These are phyloP conservation scores for Collariella sp. DNA, from an alignment of 495 filamentous ascomycete genomes.

Conservation along the genomic window DNA sequence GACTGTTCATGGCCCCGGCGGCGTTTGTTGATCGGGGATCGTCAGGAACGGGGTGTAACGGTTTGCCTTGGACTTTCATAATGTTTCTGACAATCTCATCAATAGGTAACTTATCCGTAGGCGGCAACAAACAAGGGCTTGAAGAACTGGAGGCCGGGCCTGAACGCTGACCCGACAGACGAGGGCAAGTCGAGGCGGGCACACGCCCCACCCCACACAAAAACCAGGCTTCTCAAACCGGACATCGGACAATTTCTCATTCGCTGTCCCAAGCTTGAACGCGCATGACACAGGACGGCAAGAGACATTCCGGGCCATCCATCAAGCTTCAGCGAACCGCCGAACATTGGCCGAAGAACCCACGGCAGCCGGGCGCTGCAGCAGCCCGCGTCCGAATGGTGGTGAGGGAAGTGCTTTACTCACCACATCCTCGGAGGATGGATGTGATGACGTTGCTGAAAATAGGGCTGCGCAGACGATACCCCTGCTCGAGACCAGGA, in stretches of 20 bases:
- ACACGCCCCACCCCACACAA: neutral
- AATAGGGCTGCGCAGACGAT: conserved; percentile 27
- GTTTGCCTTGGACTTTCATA: neutral
- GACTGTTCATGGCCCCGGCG: neutral
- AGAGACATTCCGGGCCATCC: neutral
- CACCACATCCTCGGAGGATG: no score
- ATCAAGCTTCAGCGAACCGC: neutral
- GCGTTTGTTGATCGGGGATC: conserved; percentile 6
- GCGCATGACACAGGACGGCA: neutral
- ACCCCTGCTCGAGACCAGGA: conserved; percentile 7
- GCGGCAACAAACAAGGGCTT: neutral
- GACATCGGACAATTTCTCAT: conserved; percentile 33
- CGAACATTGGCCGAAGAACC: neutral
- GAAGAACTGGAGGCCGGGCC: no score
- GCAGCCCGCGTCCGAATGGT: neutral
- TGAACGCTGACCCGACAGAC: no score
- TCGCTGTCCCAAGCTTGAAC: conserved; percentile 15
- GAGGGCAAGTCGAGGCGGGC: no score
- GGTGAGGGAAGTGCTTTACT: neutral
- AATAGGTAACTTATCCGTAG: neutral
- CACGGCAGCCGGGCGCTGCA: neutral
- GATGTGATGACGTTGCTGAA: conserved; percentile 33
- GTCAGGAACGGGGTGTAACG: neutral
- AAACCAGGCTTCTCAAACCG: conserved; percentile 20
- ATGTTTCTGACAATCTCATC: no score